phyloP scores from a whole-genome alignment of 108 stramenopile species.

The Skeletonema marinoi region DNA sequence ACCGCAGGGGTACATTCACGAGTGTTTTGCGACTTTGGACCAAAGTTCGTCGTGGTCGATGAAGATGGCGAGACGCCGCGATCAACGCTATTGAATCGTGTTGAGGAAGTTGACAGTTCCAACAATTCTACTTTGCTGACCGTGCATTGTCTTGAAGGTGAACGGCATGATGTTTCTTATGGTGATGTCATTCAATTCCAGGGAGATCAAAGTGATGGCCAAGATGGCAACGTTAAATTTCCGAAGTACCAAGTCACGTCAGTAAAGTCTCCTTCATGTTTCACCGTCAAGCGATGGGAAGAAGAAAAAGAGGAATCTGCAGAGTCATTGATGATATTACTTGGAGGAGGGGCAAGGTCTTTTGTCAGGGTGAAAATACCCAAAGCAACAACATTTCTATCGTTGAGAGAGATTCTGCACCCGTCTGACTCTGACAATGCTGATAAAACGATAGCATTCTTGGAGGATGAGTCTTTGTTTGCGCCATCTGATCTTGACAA shows the following conservation, averaged over 20 bases:
- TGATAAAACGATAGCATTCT: conserved; percentile 1
- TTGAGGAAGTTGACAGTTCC: conserved; percentile 39
- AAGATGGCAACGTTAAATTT: conserved; percentile 2
- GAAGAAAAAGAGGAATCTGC: conserved; percentile 12
- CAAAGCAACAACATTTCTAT: conserved; percentile 52
- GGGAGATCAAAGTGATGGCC: conserved; percentile 24
- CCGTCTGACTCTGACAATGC: conserved; percentile 11
- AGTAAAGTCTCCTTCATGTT: conserved; percentile 69
- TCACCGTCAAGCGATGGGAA: conserved; percentile 41
- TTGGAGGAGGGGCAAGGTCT: conserved; percentile 32
- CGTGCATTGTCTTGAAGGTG: conserved; percentile 67
- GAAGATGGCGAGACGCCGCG: conserved; percentile 83
- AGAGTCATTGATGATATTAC: conserved; percentile 18
- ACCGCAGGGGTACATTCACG: conserved; percentile 82
- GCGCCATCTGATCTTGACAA: conserved; percentile 88
- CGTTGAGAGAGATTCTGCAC: conserved; percentile 55
- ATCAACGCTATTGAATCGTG: conserved; percentile 60
- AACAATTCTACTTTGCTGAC: background rate
- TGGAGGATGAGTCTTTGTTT: conserved; percentile 55
- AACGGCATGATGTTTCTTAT: conserved; percentile 84
- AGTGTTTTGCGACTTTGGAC: conserved; percentile 89
- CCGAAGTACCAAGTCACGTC: conserved; percentile 54
- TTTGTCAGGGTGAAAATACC: conserved; percentile 75
- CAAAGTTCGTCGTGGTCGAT: conserved; percentile 70
- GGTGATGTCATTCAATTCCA: conserved; percentile 77